Base-by-base conservation (phyloP, 139 green algal species). In the Gonium pectorale region DNA sequence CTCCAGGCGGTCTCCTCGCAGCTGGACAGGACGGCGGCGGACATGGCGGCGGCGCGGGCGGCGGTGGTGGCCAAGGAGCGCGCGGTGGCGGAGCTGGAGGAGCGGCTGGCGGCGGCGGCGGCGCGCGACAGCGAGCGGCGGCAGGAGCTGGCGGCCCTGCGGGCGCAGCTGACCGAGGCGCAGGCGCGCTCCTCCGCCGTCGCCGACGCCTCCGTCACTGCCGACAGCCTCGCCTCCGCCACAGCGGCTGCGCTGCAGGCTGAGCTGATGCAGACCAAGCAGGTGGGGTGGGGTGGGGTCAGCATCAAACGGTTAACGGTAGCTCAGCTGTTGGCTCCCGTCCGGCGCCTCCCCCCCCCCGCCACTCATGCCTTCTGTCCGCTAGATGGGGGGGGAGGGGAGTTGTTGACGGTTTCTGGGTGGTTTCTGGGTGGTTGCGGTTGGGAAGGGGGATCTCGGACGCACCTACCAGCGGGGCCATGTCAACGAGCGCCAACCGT, bases 111-210 rank as follows among this genome's bases (percentile, higher is more conserved):
- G 19, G 35, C 17, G 43, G 77, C 77, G 77, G 60, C 62, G 77
- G 77, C 77, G 41, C 19, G 77, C 21, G 77, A 83, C 60, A n/a
- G 41, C 62, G 77, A 83, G 59, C 77, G 77, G 0, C 73, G 63
- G 62, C 62, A 83, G 77, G 77, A 83, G 77, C 77, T 83, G 41
- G 43, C 73, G 77, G 77, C 62, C 5, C n/a, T 83, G 31, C 77
- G 77, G 31, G 11, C 77, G 0, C 77, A 83, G 77, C 60, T 83
- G n/a, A 5, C 43, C 2, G 60, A 73, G 5, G 77, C 77, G 31
- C 21, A 64, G 1, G 60, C 31, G 4, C 77, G 77, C 62, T 66
- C 77, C n/a, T 40, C 27, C 63, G 77, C 77, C 26, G 77, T n/a
- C 9, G 77, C 44, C 29, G 62, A 83, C 77, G 77, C 77, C 43